Base-by-base conservation (phyloP, 352 stramenopile genomes). In the Pythium diclinum region DNA sequence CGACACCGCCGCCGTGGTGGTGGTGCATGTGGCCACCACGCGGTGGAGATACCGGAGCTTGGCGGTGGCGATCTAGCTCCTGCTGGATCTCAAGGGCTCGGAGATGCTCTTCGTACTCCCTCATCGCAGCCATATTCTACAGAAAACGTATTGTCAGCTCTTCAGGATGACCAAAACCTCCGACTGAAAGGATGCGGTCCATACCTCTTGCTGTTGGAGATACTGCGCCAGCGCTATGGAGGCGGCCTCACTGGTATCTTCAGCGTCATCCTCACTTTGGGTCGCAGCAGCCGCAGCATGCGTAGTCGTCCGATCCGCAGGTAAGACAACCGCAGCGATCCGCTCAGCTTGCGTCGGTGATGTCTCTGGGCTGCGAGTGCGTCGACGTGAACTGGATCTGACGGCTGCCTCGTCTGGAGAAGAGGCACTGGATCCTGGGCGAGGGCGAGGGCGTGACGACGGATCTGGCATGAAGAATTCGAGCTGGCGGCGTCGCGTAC, bases 131-230 rank as follows among this genome's bases (percentile, higher is more conserved):
- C 55, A 91, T 78, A 51, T 91, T 91, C 82, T 91, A 28, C 6
- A 47, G 13, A 30, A 0, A 55, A 49, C 9, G 25, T 11, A 44
- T 9, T n/a, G 36, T 55, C 44, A 56, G 46, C 16, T 25, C 55
- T 47, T 33, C 54, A 40, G 54, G 3, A 47, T 30, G 16, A 30
- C 2, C 3, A 6, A 32, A 36, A 30, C 28, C n/a, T 17, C 44
- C 33, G 17, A 51, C 8, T 3, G 7, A 23, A 4, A 3, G 30
- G 25, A 28, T 28, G 25, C 21, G 6, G 2, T 36, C 7, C 53
- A 10, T 61, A 89, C 82, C 78, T 91, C 82, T 78, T 91, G 71
- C 32, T 89, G 75, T 40, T 91, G 82, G 14, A 91, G 67, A 59
- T 88, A 91, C 34, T 75, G 77, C 0, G 82, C 80, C 17, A 89